phyloP scores from a whole-genome alignment of 1,139 yeast species.

The Insectozyma bohioensis region DNA sequence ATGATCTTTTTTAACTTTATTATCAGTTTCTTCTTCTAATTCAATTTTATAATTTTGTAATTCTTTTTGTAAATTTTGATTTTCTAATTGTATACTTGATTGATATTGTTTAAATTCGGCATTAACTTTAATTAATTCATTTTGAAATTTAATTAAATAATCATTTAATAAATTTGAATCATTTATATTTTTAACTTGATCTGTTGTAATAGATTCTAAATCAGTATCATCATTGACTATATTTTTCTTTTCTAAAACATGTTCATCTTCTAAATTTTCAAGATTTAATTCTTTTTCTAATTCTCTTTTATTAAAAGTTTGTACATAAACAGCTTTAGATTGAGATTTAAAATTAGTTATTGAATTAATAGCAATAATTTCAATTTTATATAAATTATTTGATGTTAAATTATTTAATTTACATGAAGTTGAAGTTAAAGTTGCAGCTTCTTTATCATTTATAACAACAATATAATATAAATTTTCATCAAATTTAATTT shows the following conservation, averaged over 20 bases:
- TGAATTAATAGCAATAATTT: conserved; percentile 40
- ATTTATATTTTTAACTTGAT: conserved; percentile 20
- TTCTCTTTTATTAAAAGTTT: conserved; percentile 14
- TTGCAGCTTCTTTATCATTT: conserved; percentile 40
- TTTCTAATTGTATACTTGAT: conserved; percentile 22
- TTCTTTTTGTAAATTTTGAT: conserved; percentile 21
- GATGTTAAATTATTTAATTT: conserved; percentile 34
- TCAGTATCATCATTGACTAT: conserved; percentile 5
- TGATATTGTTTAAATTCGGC: conserved; percentile 27
- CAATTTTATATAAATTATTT: conserved; percentile 34
- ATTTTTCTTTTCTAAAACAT: conserved; percentile 4
- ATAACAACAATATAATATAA: conserved; percentile 37
- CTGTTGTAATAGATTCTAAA: conserved; percentile 16
- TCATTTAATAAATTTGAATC: conserved; percentile 21
- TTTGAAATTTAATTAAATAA: conserved; percentile 27
- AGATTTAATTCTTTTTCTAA: conserved; percentile 10
- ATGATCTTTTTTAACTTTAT: conserved; percentile 29
- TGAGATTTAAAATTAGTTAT: conserved; percentile 38
- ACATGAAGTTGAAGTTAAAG: conserved; percentile 38
- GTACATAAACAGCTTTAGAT: conserved; percentile 29
- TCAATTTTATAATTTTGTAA: conserved; percentile 24
- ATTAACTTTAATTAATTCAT: conserved; percentile 26
- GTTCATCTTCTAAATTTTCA: conserved; percentile 11
- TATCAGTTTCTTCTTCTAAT: conserved; percentile 33
- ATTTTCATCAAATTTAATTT: conserved; percentile 30